Evolutionary conservation across 2,329 filamentous ascomycete genomes (phyloP).

Genomic region (Dendryphion nanum): DNA sequence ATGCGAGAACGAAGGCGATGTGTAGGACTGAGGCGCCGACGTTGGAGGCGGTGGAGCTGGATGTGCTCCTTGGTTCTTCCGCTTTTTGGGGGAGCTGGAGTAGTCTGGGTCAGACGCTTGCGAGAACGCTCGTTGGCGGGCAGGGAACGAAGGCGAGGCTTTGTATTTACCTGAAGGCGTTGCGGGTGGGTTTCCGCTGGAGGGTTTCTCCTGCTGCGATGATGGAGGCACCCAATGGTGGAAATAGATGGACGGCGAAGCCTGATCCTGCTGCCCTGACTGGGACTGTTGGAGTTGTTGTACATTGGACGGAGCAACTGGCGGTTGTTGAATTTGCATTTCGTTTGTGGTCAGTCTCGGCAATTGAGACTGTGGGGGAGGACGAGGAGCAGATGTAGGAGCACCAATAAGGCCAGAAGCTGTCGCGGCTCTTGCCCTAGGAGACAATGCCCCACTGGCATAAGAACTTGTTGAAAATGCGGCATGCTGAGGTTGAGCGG

Average conservation of each 20-base stretch:
- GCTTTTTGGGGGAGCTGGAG: slow-evolving; percentile 79
- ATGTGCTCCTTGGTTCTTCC: slow-evolving; percentile 65
- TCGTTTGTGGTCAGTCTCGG: slow-evolving; percentile 54
- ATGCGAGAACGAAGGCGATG: slow-evolving; percentile 53
- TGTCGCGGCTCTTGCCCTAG: slow-evolving; percentile 28
- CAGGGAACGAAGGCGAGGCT: slow-evolving; percentile 39
- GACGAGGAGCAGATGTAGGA: slow-evolving; percentile 44
- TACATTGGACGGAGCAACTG: slow-evolving; percentile 37
- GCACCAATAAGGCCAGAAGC: slow-evolving; percentile 25
- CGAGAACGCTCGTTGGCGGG: slow-evolving; percentile 50
- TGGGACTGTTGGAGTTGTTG: slow-evolving; percentile 49
- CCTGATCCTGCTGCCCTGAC: slow-evolving; percentile 56
- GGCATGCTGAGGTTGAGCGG: slow-evolving; percentile 37
- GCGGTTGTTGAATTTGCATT: slow-evolving; percentile 49
- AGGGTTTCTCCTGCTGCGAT: slow-evolving; percentile 56
- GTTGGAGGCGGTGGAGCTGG: slow-evolving; percentile 52
- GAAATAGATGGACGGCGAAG: slow-evolving; percentile 79
- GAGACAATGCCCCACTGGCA: slow-evolving; percentile 29
- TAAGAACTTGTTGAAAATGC: slow-evolving; percentile 40
- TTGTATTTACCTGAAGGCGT: slow-evolving; percentile 66
- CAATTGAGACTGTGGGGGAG: slow-evolving; percentile 47
- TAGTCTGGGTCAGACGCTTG: slow-evolving; percentile 57
- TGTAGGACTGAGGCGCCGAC: slow-evolving; percentile 48
- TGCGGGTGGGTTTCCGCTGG: slow-evolving; percentile 63
- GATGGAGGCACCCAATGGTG: slow-evolving; percentile 89